Evolutionary conservation across 208 protist genomes (phyloP).

Genomic region (Cochliopodium minus): DNA sequence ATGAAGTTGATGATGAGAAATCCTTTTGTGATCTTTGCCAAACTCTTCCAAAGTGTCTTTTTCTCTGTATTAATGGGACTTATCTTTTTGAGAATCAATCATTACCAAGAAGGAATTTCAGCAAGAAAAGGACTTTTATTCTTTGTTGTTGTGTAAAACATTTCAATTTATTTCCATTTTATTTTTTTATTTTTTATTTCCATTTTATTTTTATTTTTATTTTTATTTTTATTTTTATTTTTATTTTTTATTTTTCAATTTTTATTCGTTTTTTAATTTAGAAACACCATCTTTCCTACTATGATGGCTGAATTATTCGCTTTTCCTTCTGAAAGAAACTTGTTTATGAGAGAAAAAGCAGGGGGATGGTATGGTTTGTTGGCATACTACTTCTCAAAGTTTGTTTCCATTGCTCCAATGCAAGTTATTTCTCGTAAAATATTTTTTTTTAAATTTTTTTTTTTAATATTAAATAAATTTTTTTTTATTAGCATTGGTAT

Average conservation of each 20-base stretch:
- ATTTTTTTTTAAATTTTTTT: background rate
- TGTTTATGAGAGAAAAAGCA: conserved; percentile 61
- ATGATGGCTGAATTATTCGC: no score
- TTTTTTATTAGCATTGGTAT: background rate
- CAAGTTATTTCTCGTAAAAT: conserved; percentile 58
- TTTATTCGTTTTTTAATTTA: no score
- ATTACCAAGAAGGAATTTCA: background rate
- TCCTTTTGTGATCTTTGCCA: background rate
- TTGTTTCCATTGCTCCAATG: conserved; percentile 57
- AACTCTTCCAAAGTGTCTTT: background rate
- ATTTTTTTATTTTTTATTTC: no score
- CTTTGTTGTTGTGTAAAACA: no score
- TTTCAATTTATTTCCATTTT: no score
- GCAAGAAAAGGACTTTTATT: background rate
- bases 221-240: no score
- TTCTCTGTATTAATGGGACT: conserved; percentile 1
- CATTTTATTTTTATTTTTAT: no score
- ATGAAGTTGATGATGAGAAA: background rate
- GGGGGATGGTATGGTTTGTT: conserved; percentile 62
- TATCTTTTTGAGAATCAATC: background rate
- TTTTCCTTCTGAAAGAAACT: no score
- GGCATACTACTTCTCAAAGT: conserved; percentile 64
- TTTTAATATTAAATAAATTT: background rate
- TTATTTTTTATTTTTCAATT: no score
- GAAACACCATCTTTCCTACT: no score